Percentiles rank a stretch among this genome's conserved stretches.
Evolutionary conservation across 306 rosid species (phyloP).

Genomic region (Macrotyloma uniflorum): DNA sequence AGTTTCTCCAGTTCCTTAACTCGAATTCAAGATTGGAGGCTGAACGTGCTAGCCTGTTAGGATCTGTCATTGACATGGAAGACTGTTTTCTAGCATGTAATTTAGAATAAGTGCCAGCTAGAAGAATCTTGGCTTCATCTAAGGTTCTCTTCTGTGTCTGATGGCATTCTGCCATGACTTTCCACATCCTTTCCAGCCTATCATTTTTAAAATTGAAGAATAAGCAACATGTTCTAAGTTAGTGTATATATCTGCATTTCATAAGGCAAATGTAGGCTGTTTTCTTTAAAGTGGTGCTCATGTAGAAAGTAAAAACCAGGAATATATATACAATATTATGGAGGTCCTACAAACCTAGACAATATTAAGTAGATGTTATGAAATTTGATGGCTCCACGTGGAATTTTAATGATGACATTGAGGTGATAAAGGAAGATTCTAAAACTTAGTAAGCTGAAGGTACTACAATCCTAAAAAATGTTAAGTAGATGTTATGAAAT

Average conservation of each 20-base stretch:
- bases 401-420: neutral
- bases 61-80: conserved; percentile 53
- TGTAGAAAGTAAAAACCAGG: neutral
- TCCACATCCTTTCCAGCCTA: conserved; percentile 89
- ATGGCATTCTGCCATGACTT: conserved; percentile 86
- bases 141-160: conserved; percentile 71
- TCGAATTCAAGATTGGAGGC: conserved; percentile 69
- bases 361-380: neutral
- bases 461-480: too few relatives aligned
- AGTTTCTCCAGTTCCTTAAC: conserved; percentile 71
- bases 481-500: neutral
- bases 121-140: conserved; percentile 78
- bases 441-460: neutral
- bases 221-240: neutral
- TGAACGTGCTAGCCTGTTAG: conserved; percentile 59
- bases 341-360: conserved; percentile 9
- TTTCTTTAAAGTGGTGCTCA: neutral
- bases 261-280: neutral
- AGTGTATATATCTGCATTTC: conserved; percentile 16
- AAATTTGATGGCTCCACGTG: conserved; percentile 10
- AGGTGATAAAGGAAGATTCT: neutral
- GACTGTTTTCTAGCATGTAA: conserved; percentile 50
- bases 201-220: conserved; percentile 10
- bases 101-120: conserved; percentile 75
- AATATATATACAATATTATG: neutral